Percentiles rank a stretch among this genome's conserved stretches.
Evolutionary conservation across 1,284 basidiomycete genomes (phyloP).

Genomic region (Rhodotorula sp.): DNA sequence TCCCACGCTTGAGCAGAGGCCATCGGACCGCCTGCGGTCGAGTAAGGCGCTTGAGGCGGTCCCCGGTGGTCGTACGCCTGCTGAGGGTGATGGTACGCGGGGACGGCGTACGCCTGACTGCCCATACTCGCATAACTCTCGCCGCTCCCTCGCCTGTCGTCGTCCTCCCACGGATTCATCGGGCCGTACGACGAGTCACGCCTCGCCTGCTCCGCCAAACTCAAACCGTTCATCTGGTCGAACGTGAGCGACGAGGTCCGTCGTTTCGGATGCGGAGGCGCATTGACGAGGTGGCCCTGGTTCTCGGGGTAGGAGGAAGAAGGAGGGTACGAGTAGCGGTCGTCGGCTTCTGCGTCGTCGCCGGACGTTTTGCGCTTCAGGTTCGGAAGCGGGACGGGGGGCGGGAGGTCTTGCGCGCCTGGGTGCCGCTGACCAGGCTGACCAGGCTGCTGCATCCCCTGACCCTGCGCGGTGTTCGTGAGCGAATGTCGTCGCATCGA

Average conservation of each 20-base stretch:
- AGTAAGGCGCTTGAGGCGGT: background rate
- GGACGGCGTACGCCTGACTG: conserved; percentile 11
- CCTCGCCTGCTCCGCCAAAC: conserved; percentile 13
- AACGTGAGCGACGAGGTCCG: conserved; percentile 21
- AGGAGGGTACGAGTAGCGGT: conserved; percentile 6
- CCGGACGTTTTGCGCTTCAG: conserved; percentile 32
- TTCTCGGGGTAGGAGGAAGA: background rate
- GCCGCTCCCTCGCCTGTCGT: conserved; percentile 25
- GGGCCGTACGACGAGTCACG: conserved; percentile 19
- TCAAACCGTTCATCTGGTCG: conserved; percentile 28
- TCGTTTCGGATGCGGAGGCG: conserved; percentile 23
- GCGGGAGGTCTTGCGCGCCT: background rate
- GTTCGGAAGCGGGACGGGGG: conserved; percentile 2
- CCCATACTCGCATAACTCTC: conserved; percentile 23
- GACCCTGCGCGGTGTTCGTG: background rate
- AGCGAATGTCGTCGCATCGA: conserved; percentile 35
- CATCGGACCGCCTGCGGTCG: background rate
- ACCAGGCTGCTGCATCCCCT: background rate
- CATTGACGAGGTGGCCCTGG: background rate
- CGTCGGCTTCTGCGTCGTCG: conserved; percentile 12
- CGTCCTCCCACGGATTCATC: conserved; percentile 30
- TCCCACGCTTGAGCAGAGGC: background rate
- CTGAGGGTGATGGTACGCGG: conserved; percentile 6
- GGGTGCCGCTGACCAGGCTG: too few species aligned
- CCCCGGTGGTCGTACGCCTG: background rate